Percentiles rank a stretch among this genome's conserved stretches.
Conservation (phyloP, 495 filamentous ascomycete species). For the Talaromyces adpressus region DNA sequence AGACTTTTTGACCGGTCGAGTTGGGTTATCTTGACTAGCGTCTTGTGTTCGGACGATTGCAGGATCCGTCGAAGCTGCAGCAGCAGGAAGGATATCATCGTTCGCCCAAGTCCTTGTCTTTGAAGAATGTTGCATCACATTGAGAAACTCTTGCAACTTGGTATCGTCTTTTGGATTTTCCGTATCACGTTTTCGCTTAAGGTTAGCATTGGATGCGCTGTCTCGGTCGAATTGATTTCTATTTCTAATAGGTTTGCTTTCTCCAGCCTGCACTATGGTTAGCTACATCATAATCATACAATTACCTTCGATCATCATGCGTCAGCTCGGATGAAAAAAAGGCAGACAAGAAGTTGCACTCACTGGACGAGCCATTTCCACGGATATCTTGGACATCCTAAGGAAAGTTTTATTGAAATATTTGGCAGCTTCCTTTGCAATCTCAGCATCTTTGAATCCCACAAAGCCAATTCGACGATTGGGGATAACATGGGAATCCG, state of each 20-base stretch:
- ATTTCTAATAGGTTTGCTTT: constrained; percentile 1
- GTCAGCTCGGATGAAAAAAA: constrained; percentile 33
- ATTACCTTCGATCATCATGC: constrained; percentile 30
- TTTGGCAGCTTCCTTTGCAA: constrained; percentile 73
- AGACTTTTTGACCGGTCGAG: constrained; percentile 33
- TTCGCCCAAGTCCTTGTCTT: constrained; percentile 63
- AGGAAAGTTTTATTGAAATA: constrained; percentile 95
- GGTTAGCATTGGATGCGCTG: constrained; percentile 14
- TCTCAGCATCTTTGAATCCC: constrained; percentile 78
- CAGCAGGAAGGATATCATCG: constrained; percentile 38
- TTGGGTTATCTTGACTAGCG: constrained; percentile 31
- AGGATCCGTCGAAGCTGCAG: constrained; percentile 3
- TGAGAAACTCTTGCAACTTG: constrained; percentile 81
- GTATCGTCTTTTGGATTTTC: constrained; percentile 49
- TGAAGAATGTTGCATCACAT: constrained; percentile 66
- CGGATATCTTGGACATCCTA: constrained; percentile 89
- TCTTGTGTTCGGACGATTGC: constrained; percentile 19
- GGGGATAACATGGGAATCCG: constrained; percentile 84
- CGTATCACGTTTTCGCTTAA: constrained; percentile 54
- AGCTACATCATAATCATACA: constrained; percentile 17
- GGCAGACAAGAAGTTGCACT: constrained; percentile 19
- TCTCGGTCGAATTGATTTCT: constrained; percentile 13
- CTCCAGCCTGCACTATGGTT: constrained; percentile 5
- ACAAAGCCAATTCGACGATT: constrained; percentile 91
- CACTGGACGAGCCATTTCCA: constrained; percentile 87